Evolutionary conservation across 2,329 filamentous ascomycete species (phyloP).

Genomic region (Colletotrichum sidae): DNA sequence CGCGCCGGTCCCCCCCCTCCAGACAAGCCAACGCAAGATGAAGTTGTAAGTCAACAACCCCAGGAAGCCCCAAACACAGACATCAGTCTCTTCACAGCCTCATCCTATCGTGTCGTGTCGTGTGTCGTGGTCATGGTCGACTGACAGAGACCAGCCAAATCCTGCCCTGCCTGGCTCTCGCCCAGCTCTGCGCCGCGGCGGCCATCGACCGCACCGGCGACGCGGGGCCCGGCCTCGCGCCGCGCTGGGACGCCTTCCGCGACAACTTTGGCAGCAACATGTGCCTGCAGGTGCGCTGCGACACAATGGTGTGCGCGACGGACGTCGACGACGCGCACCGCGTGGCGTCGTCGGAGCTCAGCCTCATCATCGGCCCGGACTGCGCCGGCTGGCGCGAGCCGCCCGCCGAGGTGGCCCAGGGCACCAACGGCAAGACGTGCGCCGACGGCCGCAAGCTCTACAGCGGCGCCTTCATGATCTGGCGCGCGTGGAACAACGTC

Average conservation of each 20-base stretch:
- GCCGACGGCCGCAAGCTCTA: conserved; percentile 6
- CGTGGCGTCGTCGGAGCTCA: conserved; percentile 5
- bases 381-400: conserved; percentile 12
- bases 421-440: conserved; percentile 4
- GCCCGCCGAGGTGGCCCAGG: background rate
- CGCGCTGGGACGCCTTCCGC: background rate
- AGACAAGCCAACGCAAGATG: too few species aligned
- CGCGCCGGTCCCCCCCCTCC: too few species aligned
- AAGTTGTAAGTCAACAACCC: too few species aligned
- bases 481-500: conserved; percentile 19
- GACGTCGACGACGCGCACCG: background rate
- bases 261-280: conserved; percentile 15
- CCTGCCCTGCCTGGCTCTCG: background rate
- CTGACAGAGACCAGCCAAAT: too few species aligned
- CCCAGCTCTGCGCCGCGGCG: conserved; percentile 4
- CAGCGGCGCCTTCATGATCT: conserved; percentile 1
- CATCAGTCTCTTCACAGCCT: too few species aligned
- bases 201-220: background rate
- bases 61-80: too few species aligned
- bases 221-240: background rate
- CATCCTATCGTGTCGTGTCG: too few species aligned
- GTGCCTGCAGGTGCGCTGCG: conserved; percentile 22
- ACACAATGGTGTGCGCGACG: conserved; percentile 10
- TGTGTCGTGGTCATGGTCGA: too few species aligned
- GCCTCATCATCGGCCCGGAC: conserved; percentile 11